Conservation (phyloP, 805 yeast species). For the Candida morakotiae region DNA sequence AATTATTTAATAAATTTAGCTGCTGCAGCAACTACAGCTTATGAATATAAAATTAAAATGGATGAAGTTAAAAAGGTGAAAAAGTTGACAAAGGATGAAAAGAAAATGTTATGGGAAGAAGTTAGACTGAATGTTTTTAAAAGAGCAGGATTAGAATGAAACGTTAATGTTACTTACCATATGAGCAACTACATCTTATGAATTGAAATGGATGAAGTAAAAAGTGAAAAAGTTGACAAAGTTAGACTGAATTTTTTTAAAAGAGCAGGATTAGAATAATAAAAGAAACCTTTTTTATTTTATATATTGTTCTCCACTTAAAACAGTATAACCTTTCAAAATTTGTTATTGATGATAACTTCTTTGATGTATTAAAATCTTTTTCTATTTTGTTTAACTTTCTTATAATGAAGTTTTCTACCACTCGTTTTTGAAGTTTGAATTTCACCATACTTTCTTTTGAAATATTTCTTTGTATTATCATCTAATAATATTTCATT, state of each 20-base stretch:
- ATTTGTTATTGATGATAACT: no score
- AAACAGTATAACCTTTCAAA: no score
- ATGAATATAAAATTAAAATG: slow-evolving; percentile 42
- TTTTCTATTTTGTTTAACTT: slow-evolving; percentile 56
- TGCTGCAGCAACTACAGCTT: slow-evolving; percentile 52
- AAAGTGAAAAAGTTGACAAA: slow-evolving; percentile 27
- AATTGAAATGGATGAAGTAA: slow-evolving; percentile 31
- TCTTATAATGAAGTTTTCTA: slow-evolving; percentile 62
- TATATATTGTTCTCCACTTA: no score
- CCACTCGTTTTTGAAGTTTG: slow-evolving; percentile 63
- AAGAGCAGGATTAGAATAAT: slow-evolving; percentile 36
- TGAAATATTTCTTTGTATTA: slow-evolving; percentile 70
- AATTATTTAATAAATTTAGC: slow-evolving; percentile 50
- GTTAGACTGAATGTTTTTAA: slow-evolving; percentile 49
- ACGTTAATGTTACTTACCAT: no score
- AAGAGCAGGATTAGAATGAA: slow-evolving; percentile 36
- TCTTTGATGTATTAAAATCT: no score
- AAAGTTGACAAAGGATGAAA: slow-evolving; percentile 33
- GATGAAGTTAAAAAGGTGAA: slow-evolving; percentile 29
- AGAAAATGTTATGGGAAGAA: slow-evolving; percentile 44
- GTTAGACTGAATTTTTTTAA: slow-evolving; percentile 49
- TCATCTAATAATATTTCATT: slow-evolving; percentile 79
- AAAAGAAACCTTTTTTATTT: no score
- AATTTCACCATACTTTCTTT: slow-evolving; percentile 77
- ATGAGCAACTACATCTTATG: slow-evolving; percentile 49